Evolutionary conservation across 208 protist species (phyloP).

Genomic region (Lotmaria passim): DNA sequence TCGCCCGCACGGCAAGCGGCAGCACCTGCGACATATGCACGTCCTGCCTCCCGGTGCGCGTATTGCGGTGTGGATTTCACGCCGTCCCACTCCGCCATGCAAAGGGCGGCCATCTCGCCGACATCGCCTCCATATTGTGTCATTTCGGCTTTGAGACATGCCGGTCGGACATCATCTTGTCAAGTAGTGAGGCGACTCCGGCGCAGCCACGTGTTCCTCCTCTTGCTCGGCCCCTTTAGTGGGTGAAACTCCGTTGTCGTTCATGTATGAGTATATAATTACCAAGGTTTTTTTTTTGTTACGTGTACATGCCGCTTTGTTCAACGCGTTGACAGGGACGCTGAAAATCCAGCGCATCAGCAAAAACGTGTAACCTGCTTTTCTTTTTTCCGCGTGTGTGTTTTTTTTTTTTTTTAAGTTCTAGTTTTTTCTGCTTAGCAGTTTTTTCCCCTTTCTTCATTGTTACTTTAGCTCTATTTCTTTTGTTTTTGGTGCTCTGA

Average conservation of each 20-base stretch:
- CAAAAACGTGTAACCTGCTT: neutral
- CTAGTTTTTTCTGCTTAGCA: neutral
- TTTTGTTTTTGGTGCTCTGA: neutral
- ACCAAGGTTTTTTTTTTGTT: neutral
- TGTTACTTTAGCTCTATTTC: neutral
- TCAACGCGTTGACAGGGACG: too few relatives aligned
- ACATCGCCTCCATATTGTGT: slow-evolving; percentile 45
- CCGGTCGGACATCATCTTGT: neutral
- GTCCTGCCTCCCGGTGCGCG: slow-evolving; percentile 42
- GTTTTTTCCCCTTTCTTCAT: slow-evolving; percentile 4
- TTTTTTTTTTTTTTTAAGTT: neutral
- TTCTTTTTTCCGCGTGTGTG: slow-evolving; percentile 3
- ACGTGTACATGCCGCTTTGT: too few relatives aligned
- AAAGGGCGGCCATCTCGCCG: slow-evolving; percentile 22
- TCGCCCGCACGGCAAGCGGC: slow-evolving; percentile 31
- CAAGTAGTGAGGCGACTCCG: neutral
- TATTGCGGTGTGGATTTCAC: slow-evolving; percentile 53
- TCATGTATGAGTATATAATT: neutral
- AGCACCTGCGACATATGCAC: slow-evolving; percentile 42
- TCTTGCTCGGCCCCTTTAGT: neutral
- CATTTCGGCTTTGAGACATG: slow-evolving; percentile 15
- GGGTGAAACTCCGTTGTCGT: neutral
- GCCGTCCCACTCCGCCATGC: slow-evolving; percentile 47
- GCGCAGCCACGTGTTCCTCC: neutral
- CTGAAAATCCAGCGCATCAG: too few relatives aligned